Evolutionary conservation across 2,329 filamentous ascomycete genomes (phyloP).

Genomic region (Penicillium sp.): DNA sequence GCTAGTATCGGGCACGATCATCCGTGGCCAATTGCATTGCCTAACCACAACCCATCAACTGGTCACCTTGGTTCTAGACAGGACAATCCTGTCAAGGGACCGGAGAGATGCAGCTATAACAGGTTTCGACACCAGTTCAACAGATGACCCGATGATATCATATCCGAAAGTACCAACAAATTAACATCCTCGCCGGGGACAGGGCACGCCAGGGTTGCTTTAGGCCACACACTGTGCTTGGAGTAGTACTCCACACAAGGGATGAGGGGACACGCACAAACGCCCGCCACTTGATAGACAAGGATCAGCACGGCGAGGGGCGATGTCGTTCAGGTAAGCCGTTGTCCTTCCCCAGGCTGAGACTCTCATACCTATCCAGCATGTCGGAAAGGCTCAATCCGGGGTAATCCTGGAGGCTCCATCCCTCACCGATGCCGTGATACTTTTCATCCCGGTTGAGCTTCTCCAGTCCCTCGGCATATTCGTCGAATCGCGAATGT

Average conservation of each 20-base stretch:
- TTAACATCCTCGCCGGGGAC: neutral
- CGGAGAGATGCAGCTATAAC: neutral
- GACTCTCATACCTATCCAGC: constrained; percentile 43
- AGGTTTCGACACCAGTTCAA: neutral
- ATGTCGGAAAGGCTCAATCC: constrained; percentile 39
- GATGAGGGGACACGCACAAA: neutral
- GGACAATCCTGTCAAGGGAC: neutral
- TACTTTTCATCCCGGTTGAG: constrained; percentile 38
- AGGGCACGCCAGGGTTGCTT: neutral
- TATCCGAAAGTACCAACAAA: neutral
- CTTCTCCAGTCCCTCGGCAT: constrained; percentile 39
- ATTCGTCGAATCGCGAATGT: constrained; percentile 33
- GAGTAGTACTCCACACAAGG: neutral
- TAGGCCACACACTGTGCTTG: neutral
- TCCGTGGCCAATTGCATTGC: neutral
- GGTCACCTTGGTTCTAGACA: neutral
- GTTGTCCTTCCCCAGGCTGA: constrained; percentile 43
- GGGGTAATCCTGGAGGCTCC: constrained; percentile 31
- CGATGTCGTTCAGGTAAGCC: constrained; percentile 26
- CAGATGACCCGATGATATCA: constrained; percentile 1
- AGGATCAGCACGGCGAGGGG: constrained; percentile 8
- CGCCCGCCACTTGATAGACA: neutral
- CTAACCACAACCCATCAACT: neutral
- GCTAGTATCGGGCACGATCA: neutral
- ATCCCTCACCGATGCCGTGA: constrained; percentile 26